A percentile compares a stretch with the other conserved stretches of the same genome.
Evolutionary conservation across 306 rosid genomes (phyloP).

Genomic region (Styphnolobium japonicum): DNA sequence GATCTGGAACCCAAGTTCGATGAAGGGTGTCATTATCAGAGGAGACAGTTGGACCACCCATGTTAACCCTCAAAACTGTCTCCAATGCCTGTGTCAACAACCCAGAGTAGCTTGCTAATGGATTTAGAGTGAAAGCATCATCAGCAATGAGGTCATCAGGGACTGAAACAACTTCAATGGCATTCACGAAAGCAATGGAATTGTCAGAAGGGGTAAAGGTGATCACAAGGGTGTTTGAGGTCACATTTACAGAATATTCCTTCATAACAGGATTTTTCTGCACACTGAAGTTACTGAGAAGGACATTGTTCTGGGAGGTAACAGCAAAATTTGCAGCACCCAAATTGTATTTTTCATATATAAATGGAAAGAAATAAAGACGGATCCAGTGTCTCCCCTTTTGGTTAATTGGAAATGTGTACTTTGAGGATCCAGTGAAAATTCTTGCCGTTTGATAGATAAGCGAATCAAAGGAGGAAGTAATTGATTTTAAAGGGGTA

Average conservation of each 20-base stretch:
- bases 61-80: conserved; percentile 83
- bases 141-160: conserved; percentile 70
- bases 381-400: conserved; percentile 90
- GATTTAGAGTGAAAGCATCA: conserved; percentile 34
- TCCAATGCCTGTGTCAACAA: conserved; percentile 52
- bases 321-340: conserved; percentile 66
- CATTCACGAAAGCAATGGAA: conserved; percentile 75
- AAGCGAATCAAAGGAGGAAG: conserved; percentile 38
- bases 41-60: conserved; percentile 84
- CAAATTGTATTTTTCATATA: conserved; percentile 39
- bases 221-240: conserved; percentile 58
- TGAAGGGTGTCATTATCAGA: conserved; percentile 57
- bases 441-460: conserved; percentile 78
- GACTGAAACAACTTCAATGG: conserved; percentile 83
- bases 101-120: conserved; percentile 37
- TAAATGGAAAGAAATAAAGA: conserved; percentile 80
- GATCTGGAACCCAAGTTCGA: conserved; percentile 78
- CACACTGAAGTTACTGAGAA: conserved; percentile 58
- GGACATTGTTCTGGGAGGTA: conserved; percentile 44
- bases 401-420: conserved; percentile 54
- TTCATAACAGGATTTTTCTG: conserved; percentile 39
- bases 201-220: conserved; percentile 54
- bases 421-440: conserved; percentile 61
- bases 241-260: conserved; percentile 64
- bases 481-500: conserved; percentile 38